Base-by-base conservation (phyloP, 164 flowering plant genomes). In the Tinospora cordifolia region DNA sequence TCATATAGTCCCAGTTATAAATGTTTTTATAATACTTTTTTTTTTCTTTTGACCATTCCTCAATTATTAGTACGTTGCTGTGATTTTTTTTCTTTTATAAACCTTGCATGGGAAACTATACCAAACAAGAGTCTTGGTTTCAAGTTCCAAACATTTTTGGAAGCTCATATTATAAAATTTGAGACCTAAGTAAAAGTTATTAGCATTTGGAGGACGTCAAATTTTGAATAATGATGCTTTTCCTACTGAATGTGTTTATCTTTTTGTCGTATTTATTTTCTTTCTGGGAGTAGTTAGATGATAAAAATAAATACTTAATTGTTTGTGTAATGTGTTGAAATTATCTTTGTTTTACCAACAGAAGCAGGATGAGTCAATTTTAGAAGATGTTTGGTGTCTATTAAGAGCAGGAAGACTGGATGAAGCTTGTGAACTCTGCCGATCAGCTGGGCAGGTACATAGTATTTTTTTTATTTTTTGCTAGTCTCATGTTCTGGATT, bases 341-440 rank as follows among this genome's bases (percentile, higher is more conserved):
- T 10, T 19, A 68, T 41, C 59, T 14, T 71, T 68, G 58, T 63
- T 30, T 8, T 17, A 17, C 63, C 63, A 25, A 72, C 88, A 95
- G 99, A 95, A 88, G 81, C 98, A 89, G 80, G 98, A 95, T 83
- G 98, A 90, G 70, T 87, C 97, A 74, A 88, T 95, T 70, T 71
- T 95, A 63, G 99, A 95, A 81, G 99, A 95, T 86, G 79, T 90
- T 71, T 95, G 99, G 99, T 84, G 80, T 74, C 82, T 95, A 54
- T 70, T 92, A 74, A 84, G 88, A 73, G 97, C 99, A 71, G 98
- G 99, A 72, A 84, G 97, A 81, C 71, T 86, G 70, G 94, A 89
- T 68, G 97, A 95, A 81, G 99, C 99, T 69, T 89, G 93, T 74
- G 87, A 83, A 22, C 92, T 95, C 66, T 95, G 99, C 77, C 88